phyloP scores from a whole-genome alignment of 2,329 filamentous ascomycete genomes.

The Penicillium sp. region DNA sequence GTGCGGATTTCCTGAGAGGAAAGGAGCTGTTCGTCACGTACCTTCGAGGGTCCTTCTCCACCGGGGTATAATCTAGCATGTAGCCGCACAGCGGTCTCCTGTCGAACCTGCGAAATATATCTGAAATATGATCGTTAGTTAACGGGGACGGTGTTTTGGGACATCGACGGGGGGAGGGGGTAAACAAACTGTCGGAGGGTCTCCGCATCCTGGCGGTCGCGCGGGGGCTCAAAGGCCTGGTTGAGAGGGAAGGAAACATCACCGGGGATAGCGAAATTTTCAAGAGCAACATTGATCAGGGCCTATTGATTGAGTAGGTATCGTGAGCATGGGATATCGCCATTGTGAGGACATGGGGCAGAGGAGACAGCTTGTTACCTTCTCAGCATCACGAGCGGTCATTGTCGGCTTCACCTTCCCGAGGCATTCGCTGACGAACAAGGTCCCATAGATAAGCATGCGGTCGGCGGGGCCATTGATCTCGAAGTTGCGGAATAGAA shows the following conservation, averaged over 20 bases:
- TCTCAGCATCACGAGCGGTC: conserved; percentile 67
- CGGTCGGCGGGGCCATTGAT: conserved; percentile 95
- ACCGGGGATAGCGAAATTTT: conserved; percentile 93
- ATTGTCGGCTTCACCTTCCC: conserved; percentile 81
- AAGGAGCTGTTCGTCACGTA: conserved; percentile 31
- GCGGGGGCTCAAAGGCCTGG: conserved; percentile 91
- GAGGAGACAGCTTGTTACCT: conserved; percentile 55
- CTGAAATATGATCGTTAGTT: conserved; percentile 28
- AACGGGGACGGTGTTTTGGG: background rate
- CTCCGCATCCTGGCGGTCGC: conserved; percentile 87
- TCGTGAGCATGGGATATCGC: conserved; percentile 26
- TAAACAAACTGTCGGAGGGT: conserved; percentile 75
- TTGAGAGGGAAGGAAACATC: conserved; percentile 93
- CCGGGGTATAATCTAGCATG: conserved; percentile 86
- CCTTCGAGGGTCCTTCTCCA: conserved; percentile 67
- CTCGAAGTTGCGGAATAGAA: conserved; percentile 99
- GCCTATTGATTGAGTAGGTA: conserved; percentile 65
- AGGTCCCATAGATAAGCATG: conserved; percentile 93
- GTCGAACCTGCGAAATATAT: conserved; percentile 81
- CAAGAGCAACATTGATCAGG: conserved; percentile 86
- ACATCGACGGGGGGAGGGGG: background rate
- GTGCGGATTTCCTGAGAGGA: background rate
- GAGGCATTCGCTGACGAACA: conserved; percentile 90
- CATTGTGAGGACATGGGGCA: background rate
- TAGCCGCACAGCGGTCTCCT: conserved; percentile 84